Percentiles rank a stretch among this genome's conserved stretches.
These are phyloP conservation scores for Solanum ahanhuiri DNA, from an alignment of 257 asterid genomes.

Conservation along the genomic window DNA sequence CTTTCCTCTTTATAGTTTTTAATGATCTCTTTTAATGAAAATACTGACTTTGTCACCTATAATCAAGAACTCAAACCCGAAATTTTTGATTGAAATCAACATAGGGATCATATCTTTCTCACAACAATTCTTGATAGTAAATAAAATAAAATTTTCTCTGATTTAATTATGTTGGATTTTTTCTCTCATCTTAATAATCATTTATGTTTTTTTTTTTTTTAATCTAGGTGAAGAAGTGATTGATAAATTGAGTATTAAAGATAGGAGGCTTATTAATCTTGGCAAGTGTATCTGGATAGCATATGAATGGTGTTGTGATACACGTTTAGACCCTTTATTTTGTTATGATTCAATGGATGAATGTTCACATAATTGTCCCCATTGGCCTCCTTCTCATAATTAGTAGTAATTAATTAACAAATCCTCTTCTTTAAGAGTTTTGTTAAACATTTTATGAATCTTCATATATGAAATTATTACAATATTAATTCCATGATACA, in stretches of 20 bases:
- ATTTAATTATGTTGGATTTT: background rate
- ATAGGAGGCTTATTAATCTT: background rate
- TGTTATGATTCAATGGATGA: background rate
- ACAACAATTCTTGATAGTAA: background rate
- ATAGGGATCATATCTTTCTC: background rate
- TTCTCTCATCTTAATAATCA: background rate
- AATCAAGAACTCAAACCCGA: background rate
- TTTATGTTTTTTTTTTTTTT: background rate
- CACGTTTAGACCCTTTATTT: background rate
- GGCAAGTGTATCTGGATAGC: background rate
- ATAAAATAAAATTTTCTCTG: background rate
- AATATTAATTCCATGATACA: background rate
- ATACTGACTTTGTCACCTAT: background rate
- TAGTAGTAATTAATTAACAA: background rate
- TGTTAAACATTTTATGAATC: background rate
- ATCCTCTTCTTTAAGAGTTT: background rate
- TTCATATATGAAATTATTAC: background rate
- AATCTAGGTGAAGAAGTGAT: background rate
- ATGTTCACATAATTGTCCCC: background rate
- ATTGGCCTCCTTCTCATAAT: background rate
- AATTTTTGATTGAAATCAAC: background rate
- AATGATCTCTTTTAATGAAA: background rate
- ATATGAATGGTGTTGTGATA: background rate
- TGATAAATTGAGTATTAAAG: background rate
- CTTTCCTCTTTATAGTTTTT: background rate